Conservation (phyloP, 805 yeast genomes). For the Metahyphopichia silvanorum region DNA sequence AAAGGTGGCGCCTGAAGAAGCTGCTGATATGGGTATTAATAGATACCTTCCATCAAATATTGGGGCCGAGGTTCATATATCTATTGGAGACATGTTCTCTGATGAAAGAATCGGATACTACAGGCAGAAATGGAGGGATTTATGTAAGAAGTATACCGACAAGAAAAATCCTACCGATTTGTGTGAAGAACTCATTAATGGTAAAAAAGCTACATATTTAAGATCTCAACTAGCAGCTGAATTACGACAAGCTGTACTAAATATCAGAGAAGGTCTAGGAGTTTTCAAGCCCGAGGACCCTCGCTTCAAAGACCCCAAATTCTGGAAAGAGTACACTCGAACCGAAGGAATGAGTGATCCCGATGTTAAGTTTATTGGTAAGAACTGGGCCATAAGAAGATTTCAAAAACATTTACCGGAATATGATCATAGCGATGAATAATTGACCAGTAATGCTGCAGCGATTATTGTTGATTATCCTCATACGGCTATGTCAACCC, state of each 20-base stretch:
- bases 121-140: slow-evolving; percentile 65
- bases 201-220: slow-evolving; percentile 60
- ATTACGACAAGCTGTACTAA: slow-evolving; percentile 62
- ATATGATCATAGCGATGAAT: slow-evolving; percentile 13
- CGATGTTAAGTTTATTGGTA: slow-evolving; percentile 67
- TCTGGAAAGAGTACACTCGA: slow-evolving; percentile 69
- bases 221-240: slow-evolving; percentile 69
- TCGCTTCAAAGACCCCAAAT: slow-evolving; percentile 61
- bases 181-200: slow-evolving; percentile 57
- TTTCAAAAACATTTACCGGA: slow-evolving; percentile 52
- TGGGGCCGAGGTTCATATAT: slow-evolving; percentile 65
- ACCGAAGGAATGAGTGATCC: slow-evolving; percentile 68
- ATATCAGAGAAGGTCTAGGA: slow-evolving; percentile 35
- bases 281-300: slow-evolving; percentile 61
- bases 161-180: slow-evolving; percentile 54
- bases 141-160: slow-evolving; percentile 55
- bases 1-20: slow-evolving; percentile 76
- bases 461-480: too few species aligned
- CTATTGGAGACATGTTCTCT: slow-evolving; percentile 69
- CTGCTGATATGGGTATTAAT: slow-evolving; percentile 52
- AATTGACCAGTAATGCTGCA: too few species aligned
- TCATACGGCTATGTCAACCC: too few species aligned
- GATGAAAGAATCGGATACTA: slow-evolving; percentile 57
- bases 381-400: slow-evolving; percentile 79
- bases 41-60: slow-evolving; percentile 59